Conservation (phyloP, 495 filamentous ascomycete genomes). For the Neurospora sp. region DNA sequence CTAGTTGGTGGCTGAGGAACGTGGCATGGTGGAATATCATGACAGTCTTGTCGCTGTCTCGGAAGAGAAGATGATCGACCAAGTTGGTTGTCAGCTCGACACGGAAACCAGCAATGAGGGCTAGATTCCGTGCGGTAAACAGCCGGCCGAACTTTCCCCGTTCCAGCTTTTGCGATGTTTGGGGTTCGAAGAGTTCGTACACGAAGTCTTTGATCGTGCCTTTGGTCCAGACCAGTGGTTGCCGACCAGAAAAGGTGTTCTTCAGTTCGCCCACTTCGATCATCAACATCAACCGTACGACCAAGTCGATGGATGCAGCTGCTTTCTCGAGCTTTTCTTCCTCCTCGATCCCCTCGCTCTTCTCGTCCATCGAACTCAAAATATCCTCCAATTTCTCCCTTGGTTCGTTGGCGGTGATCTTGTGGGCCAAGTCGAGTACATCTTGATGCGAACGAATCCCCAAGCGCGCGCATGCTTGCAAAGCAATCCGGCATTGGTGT, state of each 20-base stretch:
- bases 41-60: constrained; percentile 29
- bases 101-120: constrained; percentile 26
- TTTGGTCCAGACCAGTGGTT: not conserved
- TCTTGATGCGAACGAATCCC: not conserved
- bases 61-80: constrained; percentile 31
- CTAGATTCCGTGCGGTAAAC: constrained; percentile 11
- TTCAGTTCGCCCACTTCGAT: not conserved
- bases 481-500: not conserved
- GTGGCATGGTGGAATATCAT: constrained; percentile 31
- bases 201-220: constrained; percentile 1
- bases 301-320: constrained; percentile 1
- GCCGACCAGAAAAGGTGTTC: not conserved
- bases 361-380: not conserved
- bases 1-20: constrained; percentile 20
- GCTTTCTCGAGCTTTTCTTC: not conserved
- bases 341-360: not conserved
- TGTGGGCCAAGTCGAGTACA: not conserved
- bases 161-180: not conserved
- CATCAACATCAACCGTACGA: constrained; percentile 4
- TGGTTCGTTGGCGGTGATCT: not conserved
- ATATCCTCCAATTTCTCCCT: not conserved
- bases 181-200: not conserved
- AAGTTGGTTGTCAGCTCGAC: constrained; percentile 34
- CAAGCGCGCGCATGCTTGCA: not conserved
- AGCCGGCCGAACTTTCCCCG: constrained; percentile 3